Evolutionary conservation across 2,329 filamentous ascomycete species (phyloP).

Genomic region (Alternaria sp.): DNA sequence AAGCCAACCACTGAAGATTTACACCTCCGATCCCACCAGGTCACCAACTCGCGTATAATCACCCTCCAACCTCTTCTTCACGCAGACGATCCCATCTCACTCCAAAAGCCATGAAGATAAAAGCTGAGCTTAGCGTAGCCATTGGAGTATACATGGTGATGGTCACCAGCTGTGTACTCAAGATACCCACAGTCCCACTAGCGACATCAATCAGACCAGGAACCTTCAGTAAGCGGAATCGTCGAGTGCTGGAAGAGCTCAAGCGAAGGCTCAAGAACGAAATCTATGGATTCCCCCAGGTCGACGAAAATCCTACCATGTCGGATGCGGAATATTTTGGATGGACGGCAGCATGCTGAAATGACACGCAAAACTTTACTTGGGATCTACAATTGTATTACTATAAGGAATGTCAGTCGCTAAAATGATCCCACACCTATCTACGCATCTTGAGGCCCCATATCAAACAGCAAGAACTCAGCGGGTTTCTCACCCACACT

Average conservation of each 20-base stretch:
- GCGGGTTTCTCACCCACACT: slow-evolving; percentile 55
- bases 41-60: background rate
- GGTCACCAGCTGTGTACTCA: background rate
- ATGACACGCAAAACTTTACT: too few relatives aligned
- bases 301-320: background rate
- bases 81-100: background rate
- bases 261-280: background rate
- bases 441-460: slow-evolving; percentile 46
- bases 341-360: background rate
- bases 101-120: background rate
- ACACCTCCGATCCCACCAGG: background rate
- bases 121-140: background rate
- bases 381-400: too few relatives aligned
- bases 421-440: too few relatives aligned
- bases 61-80: background rate
- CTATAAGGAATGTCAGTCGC: too few relatives aligned
- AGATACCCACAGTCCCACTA: background rate
- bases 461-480: slow-evolving; percentile 59
- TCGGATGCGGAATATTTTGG: background rate
- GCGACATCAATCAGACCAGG: background rate
- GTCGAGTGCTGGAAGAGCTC: background rate
- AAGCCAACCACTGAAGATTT: too few relatives aligned
- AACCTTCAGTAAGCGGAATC: background rate
- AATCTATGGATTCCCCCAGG: background rate
- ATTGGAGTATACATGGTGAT: background rate